These are phyloP conservation scores for Wilcoxina mikolae DNA, from an alignment of 495 filamentous ascomycete species.

Conservation along the genomic window DNA sequence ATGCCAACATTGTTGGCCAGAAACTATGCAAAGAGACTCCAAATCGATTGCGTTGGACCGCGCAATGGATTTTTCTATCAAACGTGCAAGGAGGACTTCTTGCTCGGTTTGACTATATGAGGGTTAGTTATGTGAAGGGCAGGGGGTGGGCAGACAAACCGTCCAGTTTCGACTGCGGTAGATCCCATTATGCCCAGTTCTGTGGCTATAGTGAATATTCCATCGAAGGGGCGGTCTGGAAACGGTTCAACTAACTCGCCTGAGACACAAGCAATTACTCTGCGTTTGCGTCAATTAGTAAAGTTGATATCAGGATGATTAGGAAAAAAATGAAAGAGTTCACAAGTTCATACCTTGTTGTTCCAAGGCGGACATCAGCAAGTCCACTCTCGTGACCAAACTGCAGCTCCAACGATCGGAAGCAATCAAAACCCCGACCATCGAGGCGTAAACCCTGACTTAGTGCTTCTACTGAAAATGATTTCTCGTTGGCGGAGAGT, in stretches of 20 bases:
- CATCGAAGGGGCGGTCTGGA: constrained; percentile 82
- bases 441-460: constrained; percentile 66
- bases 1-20: constrained; percentile 77
- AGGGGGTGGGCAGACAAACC: constrained; percentile 35
- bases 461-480: constrained; percentile 61
- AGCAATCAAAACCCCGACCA: constrained; percentile 61
- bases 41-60: constrained; percentile 83
- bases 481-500: constrained; percentile 61
- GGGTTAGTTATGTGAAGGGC: neutral
- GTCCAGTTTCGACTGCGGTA: constrained; percentile 73
- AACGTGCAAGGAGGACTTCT: constrained; percentile 68
- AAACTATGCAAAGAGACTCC: constrained; percentile 85
- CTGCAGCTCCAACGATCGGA: constrained; percentile 56
- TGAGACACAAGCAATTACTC: constrained; percentile 73
- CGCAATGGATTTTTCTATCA: constrained; percentile 85
- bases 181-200: constrained; percentile 89
- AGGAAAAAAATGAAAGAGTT: neutral
- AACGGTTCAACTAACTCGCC: constrained; percentile 71
- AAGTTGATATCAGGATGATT: neutral
- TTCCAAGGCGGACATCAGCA: constrained; percentile 76
- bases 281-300: constrained; percentile 27
- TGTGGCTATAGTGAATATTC: constrained; percentile 76
- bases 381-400: constrained; percentile 88
- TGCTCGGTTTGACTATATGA: constrained; percentile 48
- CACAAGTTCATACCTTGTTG: constrained; percentile 52